phyloP scores from a whole-genome alignment of 257 asterid genomes.

The Penstemon davidsonii region DNA sequence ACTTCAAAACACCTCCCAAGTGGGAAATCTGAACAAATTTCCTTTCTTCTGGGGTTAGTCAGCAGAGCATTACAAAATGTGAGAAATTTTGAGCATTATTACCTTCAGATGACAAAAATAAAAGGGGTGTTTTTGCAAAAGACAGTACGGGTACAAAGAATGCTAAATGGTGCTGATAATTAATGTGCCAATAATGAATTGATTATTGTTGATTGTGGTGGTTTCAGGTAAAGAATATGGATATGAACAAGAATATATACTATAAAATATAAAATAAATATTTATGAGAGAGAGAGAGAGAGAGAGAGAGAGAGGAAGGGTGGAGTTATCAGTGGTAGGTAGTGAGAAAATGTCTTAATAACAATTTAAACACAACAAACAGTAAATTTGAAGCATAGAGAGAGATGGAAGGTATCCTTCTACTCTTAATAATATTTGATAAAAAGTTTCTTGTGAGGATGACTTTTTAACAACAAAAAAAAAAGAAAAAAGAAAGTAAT shows the following conservation, averaged over 20 bases:
- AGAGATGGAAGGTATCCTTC: constrained; percentile 44
- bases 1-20: constrained; percentile 25
- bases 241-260: constrained; percentile 24
- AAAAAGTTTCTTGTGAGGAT: constrained; percentile 28
- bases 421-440: constrained; percentile 15
- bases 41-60: constrained; percentile 16
- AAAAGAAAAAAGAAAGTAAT: not conserved
- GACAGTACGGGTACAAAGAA: constrained; percentile 49
- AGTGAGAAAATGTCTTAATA: constrained; percentile 55
- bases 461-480: constrained; percentile 31
- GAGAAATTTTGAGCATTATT: constrained; percentile 29
- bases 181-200: constrained; percentile 41
- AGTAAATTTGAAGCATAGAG: constrained; percentile 61
- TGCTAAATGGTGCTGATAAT: constrained; percentile 31
- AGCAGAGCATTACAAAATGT: constrained; percentile 42
- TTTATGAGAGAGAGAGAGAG: constrained; percentile 43
- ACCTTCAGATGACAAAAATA: constrained; percentile 46
- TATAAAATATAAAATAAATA: not conserved
- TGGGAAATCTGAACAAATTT: constrained; percentile 29
- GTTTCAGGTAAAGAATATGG: constrained; percentile 49
- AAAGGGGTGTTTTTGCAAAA: constrained; percentile 44
- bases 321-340: constrained; percentile 82
- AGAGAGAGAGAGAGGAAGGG: constrained; percentile 43
- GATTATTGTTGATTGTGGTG: constrained; percentile 43
- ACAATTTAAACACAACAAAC: constrained; percentile 37